Evolutionary conservation across 352 stramenopile species (phyloP).

Genomic region (Elongisporangium prolatum): DNA sequence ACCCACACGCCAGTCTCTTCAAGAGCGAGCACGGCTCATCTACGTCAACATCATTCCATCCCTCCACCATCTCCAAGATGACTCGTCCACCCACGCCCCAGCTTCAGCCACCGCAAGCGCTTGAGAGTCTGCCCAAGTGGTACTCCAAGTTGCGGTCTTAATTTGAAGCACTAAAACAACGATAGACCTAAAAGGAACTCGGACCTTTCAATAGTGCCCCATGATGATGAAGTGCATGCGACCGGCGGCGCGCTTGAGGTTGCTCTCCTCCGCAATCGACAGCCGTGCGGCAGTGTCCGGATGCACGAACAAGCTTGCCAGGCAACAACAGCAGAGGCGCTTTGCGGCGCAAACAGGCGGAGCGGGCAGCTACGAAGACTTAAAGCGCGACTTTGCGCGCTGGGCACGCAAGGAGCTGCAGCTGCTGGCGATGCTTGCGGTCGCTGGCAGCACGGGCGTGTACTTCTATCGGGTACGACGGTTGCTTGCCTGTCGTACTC

Average conservation of each 20-base stretch:
- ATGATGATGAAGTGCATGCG: not conserved
- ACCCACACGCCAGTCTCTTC: not conserved
- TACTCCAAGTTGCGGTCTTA: conserved; percentile 56
- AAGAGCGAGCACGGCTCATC: not conserved
- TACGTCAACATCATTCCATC: not conserved
- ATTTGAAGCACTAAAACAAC: conserved; percentile 1
- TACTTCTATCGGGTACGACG: conserved; percentile 57
- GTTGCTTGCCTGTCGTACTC: not conserved
- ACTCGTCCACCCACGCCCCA: conserved; percentile 28
- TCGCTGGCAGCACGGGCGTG: conserved; percentile 40
- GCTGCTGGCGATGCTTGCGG: conserved; percentile 40
- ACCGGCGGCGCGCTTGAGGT: conserved; percentile 7
- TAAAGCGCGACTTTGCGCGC: conserved; percentile 62
- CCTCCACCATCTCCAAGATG: conserved; percentile 29
- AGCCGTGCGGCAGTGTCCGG: conserved; percentile 5
- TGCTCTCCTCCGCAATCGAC: conserved; percentile 13
- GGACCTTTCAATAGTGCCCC: not conserved
- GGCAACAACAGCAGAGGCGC: not conserved
- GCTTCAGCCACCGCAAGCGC: conserved; percentile 6
- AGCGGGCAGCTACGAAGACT: conserved; percentile 22
- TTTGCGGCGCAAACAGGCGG: not conserved
- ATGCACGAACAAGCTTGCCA: not conserved
- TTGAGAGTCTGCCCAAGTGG: conserved; percentile 39
- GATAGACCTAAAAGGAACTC: conserved; percentile 9
- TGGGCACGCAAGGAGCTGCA: conserved; percentile 50